Percentiles rank a stretch among this genome's conserved stretches.
Evolutionary conservation across 768 basidiomycete species (phyloP).

Genomic region (Psilocybe cyanescens): DNA sequence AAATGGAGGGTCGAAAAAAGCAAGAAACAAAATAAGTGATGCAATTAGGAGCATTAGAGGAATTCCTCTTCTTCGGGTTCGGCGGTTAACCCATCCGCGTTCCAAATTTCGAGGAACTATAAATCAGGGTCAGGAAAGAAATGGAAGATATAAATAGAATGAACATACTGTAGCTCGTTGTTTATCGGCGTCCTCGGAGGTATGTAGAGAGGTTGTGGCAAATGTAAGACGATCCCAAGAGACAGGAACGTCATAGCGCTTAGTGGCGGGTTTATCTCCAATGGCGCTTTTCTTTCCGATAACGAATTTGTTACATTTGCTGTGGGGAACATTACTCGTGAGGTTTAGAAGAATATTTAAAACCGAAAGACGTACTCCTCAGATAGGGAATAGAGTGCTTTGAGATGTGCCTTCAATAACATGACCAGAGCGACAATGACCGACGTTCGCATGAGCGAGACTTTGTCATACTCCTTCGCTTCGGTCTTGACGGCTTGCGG

Average conservation of each 20-base stretch:
- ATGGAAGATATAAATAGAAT: not conserved
- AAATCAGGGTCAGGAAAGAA: slow-evolving; percentile 4
- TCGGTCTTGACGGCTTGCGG: not conserved
- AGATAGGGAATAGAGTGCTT: slow-evolving; percentile 79
- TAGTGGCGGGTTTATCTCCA: slow-evolving; percentile 81
- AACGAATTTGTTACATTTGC: slow-evolving; percentile 91
- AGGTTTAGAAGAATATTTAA: not conserved
- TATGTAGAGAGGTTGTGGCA: slow-evolving; percentile 60
- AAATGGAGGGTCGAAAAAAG: slow-evolving; percentile 1
- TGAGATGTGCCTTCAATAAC: slow-evolving; percentile 86
- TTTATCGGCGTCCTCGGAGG: slow-evolving; percentile 57
- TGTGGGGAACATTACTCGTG: slow-evolving; percentile 32
- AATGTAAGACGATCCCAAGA: slow-evolving; percentile 78
- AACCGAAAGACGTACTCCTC: slow-evolving; percentile 74
- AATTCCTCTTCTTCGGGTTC: slow-evolving; percentile 61
- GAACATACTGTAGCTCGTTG: slow-evolving; percentile 69
- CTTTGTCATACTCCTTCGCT: slow-evolving; percentile 21
- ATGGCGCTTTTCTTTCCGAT: slow-evolving; percentile 87
- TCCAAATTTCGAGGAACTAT: slow-evolving; percentile 81
- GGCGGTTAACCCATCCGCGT: slow-evolving; percentile 74
- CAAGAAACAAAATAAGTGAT: slow-evolving; percentile 3
- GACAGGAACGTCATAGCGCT: slow-evolving; percentile 63
- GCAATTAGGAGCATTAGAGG: slow-evolving; percentile 15
- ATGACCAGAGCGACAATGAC: slow-evolving; percentile 85
- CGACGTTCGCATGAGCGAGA: slow-evolving; percentile 62